Evolutionary conservation across 768 basidiomycete genomes (phyloP), one percentile per base, ranked within the genome.

Genomic region (Coprinopsis strossmayeri): DNA sequence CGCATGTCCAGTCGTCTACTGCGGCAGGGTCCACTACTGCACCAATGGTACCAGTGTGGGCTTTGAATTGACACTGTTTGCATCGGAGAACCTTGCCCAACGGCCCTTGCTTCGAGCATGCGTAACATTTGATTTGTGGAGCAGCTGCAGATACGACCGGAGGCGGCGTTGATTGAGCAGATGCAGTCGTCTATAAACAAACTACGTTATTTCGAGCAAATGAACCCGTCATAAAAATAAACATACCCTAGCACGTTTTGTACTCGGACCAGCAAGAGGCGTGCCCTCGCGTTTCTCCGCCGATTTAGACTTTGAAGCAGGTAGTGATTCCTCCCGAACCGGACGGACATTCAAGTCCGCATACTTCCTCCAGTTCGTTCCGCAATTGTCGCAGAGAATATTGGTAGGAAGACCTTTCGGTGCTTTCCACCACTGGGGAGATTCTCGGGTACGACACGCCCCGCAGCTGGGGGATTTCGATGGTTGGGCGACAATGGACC

Each of bases 351-450:
- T 89, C 42, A 93, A 70, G 56, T 94, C 91, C 0, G 90, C 92
- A 61, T 96, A 96, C 66, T 94, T 96, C 56, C 92, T 74, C 86
- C 91, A 96, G 54, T 86, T 87, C 38, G 81, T 77, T 11, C 92
- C 92, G 59, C 92, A 96, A 24, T 64, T 73, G 39, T 94, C 89
- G 61, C 92, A 96, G 46, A 95, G 79, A 32, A 91, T 77, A 50
- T 74, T 76, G 1, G 85, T 85, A 0, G 73, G 64, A n/a, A 94
- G 74, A 18, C 86, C 87, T 60, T 89, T 89, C 2, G 92, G 93
- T 12, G 91, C 91, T 62, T 87, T 89, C 91, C 91, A 96, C 92
- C 92, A 96, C 2, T 65, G 68, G 30, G 73, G 73, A 4, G 87
- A 87, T 51, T 91, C 87, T 48, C 83, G 81, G 5, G 87, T 88